phyloP scores from a whole-genome alignment of 1,139 yeast species.

The Insectozyma bohioensis region DNA sequence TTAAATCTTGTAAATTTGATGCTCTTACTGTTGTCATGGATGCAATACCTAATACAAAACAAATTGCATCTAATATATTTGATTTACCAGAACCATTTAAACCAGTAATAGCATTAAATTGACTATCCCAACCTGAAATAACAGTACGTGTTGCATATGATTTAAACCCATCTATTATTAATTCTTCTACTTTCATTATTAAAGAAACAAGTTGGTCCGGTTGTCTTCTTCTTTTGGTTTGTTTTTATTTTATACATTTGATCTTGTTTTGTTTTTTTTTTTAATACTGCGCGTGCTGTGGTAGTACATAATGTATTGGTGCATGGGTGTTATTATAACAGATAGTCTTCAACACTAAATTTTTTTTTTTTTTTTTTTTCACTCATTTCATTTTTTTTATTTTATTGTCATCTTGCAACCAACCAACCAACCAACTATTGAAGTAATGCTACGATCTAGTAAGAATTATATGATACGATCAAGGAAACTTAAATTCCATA shows the following conservation, averaged over 20 bases:
- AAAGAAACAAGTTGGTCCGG: not conserved
- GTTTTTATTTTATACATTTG: constrained; percentile 1
- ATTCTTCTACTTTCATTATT: constrained; percentile 89
- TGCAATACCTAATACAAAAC: constrained; percentile 96
- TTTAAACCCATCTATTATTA: constrained; percentile 96
- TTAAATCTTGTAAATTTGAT: constrained; percentile 86
- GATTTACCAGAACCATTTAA: constrained; percentile 97
- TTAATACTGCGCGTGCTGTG: not conserved
- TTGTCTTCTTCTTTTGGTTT: constrained; percentile 1
- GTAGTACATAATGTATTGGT: too few species aligned
- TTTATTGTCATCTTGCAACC: too few species aligned
- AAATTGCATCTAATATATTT: constrained; percentile 91
- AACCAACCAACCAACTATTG: too few species aligned
- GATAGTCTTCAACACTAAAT: too few species aligned
- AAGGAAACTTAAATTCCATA: too few species aligned
- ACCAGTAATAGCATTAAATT: constrained; percentile 97
- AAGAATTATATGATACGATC: too few species aligned
- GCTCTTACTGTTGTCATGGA: constrained; percentile 95
- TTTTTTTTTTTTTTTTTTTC: too few species aligned
- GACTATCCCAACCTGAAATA: constrained; percentile 92
- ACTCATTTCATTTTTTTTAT: too few species aligned
- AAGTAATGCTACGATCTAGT: too few species aligned
- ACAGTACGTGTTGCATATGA: constrained; percentile 97
- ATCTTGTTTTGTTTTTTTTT: constrained; percentile 1
- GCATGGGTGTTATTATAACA: too few species aligned